Evolutionary conservation across 1,139 yeast genomes (phyloP).

Genomic region (Yamadazyma aaseri): DNA sequence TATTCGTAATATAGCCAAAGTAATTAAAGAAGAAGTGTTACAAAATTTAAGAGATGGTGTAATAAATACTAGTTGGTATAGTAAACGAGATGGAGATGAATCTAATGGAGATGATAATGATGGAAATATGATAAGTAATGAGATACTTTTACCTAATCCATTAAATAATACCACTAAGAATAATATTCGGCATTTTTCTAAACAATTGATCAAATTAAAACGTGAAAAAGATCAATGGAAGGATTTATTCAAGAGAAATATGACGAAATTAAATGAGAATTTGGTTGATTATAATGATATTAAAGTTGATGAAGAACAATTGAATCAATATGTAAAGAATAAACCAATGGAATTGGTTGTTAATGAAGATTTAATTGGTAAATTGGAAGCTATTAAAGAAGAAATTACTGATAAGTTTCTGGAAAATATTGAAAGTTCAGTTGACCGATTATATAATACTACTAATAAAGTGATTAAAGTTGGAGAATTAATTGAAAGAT

Average conservation of each 20-base stretch:
- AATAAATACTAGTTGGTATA: conserved; percentile 69
- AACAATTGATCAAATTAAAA: conserved; percentile 42
- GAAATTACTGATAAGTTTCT: conserved; percentile 14
- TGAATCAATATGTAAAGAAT: conserved; percentile 5
- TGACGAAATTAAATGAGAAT: conserved; percentile 19
- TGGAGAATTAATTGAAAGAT: conserved; percentile 19
- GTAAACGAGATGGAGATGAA: conserved; percentile 27
- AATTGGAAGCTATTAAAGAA: conserved; percentile 7
- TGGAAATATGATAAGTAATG: conserved; percentile 19
- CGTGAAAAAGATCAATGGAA: conserved; percentile 53
- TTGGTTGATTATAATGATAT: conserved; percentile 15
- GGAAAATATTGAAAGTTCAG: conserved; percentile 19
- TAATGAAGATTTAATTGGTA: conserved; percentile 5
- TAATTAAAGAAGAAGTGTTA: conserved; percentile 63
- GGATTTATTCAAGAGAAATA: conserved; percentile 24
- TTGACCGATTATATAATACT: conserved; percentile 23
- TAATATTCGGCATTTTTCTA: conserved; percentile 45
- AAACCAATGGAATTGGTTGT: conserved; percentile 6
- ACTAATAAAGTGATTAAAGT: conserved; percentile 24
- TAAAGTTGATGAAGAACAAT: conserved; percentile 7
- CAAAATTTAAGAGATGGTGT: conserved; percentile 58
- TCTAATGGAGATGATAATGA: conserved; percentile 18
- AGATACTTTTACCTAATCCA: conserved; percentile 51
- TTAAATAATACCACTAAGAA: conserved; percentile 50
- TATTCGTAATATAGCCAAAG: conserved; percentile 55